phyloP scores from a whole-genome alignment of 192 early-diverging fungal species.

The Entomortierella lignicola region DNA sequence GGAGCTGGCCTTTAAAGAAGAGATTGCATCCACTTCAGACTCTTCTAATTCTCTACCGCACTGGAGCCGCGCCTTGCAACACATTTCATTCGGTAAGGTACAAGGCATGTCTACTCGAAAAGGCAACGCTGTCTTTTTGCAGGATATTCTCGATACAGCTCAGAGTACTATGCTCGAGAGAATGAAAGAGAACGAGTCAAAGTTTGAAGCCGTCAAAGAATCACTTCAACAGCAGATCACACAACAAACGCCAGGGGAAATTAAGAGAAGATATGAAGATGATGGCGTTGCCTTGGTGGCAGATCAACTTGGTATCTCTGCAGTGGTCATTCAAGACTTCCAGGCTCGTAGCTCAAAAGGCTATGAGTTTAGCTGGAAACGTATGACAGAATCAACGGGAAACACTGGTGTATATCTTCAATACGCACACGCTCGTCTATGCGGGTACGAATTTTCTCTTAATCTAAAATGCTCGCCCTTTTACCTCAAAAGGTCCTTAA shows the following conservation, averaged over 20 bases:
- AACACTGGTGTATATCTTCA: slow-evolving; percentile 97
- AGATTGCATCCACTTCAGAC: background rate
- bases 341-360: slow-evolving; percentile 85
- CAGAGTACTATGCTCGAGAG: slow-evolving; percentile 79
- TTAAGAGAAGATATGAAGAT: slow-evolving; percentile 10
- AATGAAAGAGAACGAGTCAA: slow-evolving; percentile 81
- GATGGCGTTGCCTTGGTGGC: slow-evolving; percentile 66
- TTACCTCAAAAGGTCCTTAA: slow-evolving; percentile 91
- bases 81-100: slow-evolving; percentile 92
- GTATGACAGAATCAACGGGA: slow-evolving; percentile 92
- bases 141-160: slow-evolving; percentile 89
- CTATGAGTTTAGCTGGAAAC: slow-evolving; percentile 91
- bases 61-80: slow-evolving; percentile 77
- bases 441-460: slow-evolving; percentile 64
- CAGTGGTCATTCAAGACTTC: slow-evolving; percentile 92
- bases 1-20: slow-evolving; percentile 56
- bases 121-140: slow-evolving; percentile 86
- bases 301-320: slow-evolving; percentile 87
- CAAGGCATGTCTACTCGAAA: slow-evolving; percentile 93
- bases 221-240: slow-evolving; percentile 4
- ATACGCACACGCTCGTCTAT: slow-evolving; percentile 94
- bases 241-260: background rate
- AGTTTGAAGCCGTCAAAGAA: slow-evolving; percentile 74
- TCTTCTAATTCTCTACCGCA: slow-evolving; percentile 60
- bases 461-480: no score